phyloP scores from a whole-genome alignment of 2,329 filamentous ascomycete genomes.

The Calonectria henricotiae region DNA sequence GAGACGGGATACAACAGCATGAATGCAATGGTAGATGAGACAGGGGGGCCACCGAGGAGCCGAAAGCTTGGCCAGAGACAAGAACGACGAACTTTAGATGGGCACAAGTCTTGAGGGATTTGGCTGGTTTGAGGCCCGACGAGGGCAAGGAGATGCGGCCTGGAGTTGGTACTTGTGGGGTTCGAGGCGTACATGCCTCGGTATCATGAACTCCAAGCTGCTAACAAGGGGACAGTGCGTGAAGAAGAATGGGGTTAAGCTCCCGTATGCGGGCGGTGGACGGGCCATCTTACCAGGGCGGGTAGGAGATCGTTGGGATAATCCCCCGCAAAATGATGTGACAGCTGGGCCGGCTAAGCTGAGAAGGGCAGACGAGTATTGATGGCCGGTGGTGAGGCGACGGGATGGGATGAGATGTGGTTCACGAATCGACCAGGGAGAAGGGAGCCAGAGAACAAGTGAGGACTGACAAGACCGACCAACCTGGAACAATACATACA shows the following conservation, averaged over 20 bases:
- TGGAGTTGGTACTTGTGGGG: slow-evolving; percentile 35
- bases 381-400: slow-evolving; percentile 12
- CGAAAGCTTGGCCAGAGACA: slow-evolving; percentile 17
- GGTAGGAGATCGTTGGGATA: slow-evolving; percentile 42
- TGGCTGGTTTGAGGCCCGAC: slow-evolving; percentile 14
- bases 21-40: slow-evolving; percentile 43
- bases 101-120: background rate
- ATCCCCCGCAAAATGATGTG: slow-evolving; percentile 40
- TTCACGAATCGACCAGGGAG: slow-evolving; percentile 43
- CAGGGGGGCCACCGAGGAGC: slow-evolving; percentile 27
- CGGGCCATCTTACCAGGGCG: slow-evolving; percentile 39
- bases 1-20: slow-evolving; percentile 42
- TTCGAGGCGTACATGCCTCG: slow-evolving; percentile 29
- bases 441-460: slow-evolving; percentile 25
- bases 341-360: slow-evolving; percentile 30
- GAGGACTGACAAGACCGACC: slow-evolving; percentile 42
- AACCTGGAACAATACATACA: slow-evolving; percentile 39
- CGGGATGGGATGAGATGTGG: slow-evolving; percentile 29
- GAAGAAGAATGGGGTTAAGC: slow-evolving; percentile 30
- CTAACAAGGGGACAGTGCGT: slow-evolving; percentile 25
- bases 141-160: slow-evolving; percentile 1
- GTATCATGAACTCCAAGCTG: slow-evolving; percentile 24
- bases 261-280: slow-evolving; percentile 25
- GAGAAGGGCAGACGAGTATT: slow-evolving; percentile 28
- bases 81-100: background rate